Percentiles rank a stretch among this genome's conserved stretches.
Conservation (phyloP, 371 early-diverging fungal genomes). For the Rhizopus microsporus region DNA sequence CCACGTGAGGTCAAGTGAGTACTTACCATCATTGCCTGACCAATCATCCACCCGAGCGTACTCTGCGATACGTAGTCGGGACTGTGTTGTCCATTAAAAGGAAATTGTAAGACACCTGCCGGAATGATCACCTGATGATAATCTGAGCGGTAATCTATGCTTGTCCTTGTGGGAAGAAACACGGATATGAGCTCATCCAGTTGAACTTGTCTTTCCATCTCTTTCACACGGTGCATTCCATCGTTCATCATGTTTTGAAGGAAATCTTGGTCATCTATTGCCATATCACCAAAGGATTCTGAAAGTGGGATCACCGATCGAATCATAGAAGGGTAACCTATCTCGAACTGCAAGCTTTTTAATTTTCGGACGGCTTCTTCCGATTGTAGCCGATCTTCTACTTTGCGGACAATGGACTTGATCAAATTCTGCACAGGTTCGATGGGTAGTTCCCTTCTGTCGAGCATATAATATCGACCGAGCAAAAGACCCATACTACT, state of each 20-base stretch:
- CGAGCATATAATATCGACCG: slow-evolving; percentile 53
- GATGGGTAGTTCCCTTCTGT: slow-evolving; percentile 19
- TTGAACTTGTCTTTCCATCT: slow-evolving; percentile 26
- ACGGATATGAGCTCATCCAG: background rate
- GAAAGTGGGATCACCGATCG: slow-evolving; percentile 40
- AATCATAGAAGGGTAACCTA: slow-evolving; percentile 49
- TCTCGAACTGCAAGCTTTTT: slow-evolving; percentile 25
- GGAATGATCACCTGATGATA: slow-evolving; percentile 50
- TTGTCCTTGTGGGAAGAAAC: background rate
- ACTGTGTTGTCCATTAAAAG: slow-evolving; percentile 47
- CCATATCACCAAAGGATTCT: slow-evolving; percentile 44
- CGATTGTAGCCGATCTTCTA: slow-evolving; percentile 33
- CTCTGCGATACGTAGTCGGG: slow-evolving; percentile 60
- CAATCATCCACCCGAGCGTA: slow-evolving; percentile 58
- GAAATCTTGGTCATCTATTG: slow-evolving; percentile 33
- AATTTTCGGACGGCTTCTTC: slow-evolving; percentile 15
- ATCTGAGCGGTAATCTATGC: background rate
- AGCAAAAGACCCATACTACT: slow-evolving; percentile 49
- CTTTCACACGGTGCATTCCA: slow-evolving; percentile 26
- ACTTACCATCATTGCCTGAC: slow-evolving; percentile 62
- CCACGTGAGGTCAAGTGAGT: too few species aligned
- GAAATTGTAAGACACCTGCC: slow-evolving; percentile 52
- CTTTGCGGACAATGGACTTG: slow-evolving; percentile 24
- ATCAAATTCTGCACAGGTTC: slow-evolving; percentile 31
- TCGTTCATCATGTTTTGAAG: slow-evolving; percentile 50